Conservation (phyloP, 1,284 basidiomycete species). For the Termitomyces sp. region DNA sequence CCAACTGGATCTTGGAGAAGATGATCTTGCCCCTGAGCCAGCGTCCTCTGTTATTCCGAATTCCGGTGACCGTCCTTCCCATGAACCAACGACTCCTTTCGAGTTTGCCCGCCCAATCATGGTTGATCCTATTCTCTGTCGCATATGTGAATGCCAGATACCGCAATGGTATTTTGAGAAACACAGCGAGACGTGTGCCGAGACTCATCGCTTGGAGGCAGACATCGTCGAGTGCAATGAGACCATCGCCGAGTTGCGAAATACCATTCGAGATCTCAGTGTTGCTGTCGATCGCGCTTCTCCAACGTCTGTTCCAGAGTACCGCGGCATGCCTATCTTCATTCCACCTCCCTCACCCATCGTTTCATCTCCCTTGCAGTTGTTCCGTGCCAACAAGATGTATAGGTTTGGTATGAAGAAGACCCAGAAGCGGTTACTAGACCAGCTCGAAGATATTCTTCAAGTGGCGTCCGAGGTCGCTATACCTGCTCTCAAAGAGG, state of each 20-base stretch:
- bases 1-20: slow-evolving; percentile 50
- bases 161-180: slow-evolving; percentile 99
- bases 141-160: slow-evolving; percentile 96
- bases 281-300: slow-evolving; percentile 62
- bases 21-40: slow-evolving; percentile 48
- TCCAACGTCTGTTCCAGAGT: slow-evolving; percentile 62
- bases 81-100: slow-evolving; percentile 59
- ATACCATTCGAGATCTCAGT: slow-evolving; percentile 74
- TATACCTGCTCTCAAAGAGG: slow-evolving; percentile 86
- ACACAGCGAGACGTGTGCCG: slow-evolving; percentile 98
- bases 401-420: slow-evolving; percentile 78
- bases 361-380: slow-evolving; percentile 63
- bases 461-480: slow-evolving; percentile 79
- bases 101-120: slow-evolving; percentile 74
- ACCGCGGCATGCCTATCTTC: slow-evolving; percentile 84
- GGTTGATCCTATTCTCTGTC: slow-evolving; percentile 87
- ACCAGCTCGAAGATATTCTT: slow-evolving; percentile 83
- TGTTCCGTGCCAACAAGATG: slow-evolving; percentile 71
- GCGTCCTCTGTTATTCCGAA: slow-evolving; percentile 31
- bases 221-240: slow-evolving; percentile 95
- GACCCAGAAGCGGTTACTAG: slow-evolving; percentile 74
- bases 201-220: slow-evolving; percentile 94
- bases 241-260: slow-evolving; percentile 80
- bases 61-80: slow-evolving; percentile 24
- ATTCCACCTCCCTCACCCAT: slow-evolving; percentile 63